Evolutionary conservation across 768 basidiomycete species (phyloP).

Genomic region (Tricholoma matsutake): DNA sequence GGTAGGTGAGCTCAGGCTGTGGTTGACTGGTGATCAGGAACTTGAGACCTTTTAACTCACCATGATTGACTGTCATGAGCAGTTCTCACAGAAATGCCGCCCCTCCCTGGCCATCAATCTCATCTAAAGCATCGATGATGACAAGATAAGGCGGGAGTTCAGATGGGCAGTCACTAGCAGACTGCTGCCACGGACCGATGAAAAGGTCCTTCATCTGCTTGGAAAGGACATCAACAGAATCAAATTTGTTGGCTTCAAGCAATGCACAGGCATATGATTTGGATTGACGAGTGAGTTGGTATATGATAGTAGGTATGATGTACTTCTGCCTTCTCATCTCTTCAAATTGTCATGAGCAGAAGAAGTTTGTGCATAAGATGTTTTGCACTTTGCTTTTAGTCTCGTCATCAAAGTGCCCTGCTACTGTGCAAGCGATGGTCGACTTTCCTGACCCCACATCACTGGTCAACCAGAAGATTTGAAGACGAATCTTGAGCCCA

Average conservation of each 20-base stretch:
- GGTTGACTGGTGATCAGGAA: neutral
- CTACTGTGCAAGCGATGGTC: neutral
- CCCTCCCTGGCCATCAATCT: neutral
- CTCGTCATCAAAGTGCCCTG: neutral
- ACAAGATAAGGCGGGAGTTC: neutral
- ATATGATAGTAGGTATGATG: neutral
- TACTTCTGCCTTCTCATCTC: neutral
- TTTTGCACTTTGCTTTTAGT: no score
- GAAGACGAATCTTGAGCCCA: no score
- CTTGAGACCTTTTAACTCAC: neutral
- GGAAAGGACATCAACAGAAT: no score
- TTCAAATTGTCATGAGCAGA: neutral
- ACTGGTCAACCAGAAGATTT: no score
- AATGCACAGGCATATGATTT: neutral
- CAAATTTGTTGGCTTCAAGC: neutral
- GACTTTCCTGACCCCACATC: neutral
- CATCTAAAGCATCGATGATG: slow-evolving; percentile 10
- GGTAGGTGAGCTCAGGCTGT: slow-evolving; percentile 4
- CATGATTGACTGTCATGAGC: neutral
- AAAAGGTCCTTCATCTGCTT: no score
- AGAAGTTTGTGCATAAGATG: neutral
- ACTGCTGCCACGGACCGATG: no score
- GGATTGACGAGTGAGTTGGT: neutral
- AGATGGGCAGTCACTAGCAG: neutral
- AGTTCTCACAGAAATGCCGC: slow-evolving; percentile 3